These are phyloP conservation scores for Kluyveromyces lactis DNA, from an alignment of 805 yeast species.

Conservation along the genomic window DNA sequence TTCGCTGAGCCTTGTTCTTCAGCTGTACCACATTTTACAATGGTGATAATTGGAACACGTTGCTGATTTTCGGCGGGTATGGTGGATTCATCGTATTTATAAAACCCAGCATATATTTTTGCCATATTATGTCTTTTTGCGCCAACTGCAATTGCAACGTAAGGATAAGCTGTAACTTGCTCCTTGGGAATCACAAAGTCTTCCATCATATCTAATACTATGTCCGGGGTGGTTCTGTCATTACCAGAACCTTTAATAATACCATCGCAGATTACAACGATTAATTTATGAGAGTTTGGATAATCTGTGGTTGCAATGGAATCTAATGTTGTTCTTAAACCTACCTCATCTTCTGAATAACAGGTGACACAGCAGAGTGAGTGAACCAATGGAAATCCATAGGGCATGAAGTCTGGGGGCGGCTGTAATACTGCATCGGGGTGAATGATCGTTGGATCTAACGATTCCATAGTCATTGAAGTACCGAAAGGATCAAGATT, in stretches of 20 bases:
- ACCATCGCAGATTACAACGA: constrained; percentile 88
- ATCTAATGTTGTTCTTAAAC: constrained; percentile 80
- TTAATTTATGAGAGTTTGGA: constrained; percentile 88
- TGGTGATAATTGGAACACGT: constrained; percentile 66
- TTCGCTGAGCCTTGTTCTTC: constrained; percentile 60
- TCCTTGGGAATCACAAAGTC: constrained; percentile 65
- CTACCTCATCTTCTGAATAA: constrained; percentile 86
- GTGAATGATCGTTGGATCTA: constrained; percentile 54
- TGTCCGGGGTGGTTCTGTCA: constrained; percentile 80
- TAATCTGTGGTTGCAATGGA: constrained; percentile 92
- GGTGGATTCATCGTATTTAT: constrained; percentile 70
- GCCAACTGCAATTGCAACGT: constrained; percentile 94
- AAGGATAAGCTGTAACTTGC: constrained; percentile 73
- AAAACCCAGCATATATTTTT: constrained; percentile 89
- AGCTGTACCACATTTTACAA: constrained; percentile 87
- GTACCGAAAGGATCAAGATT: constrained; percentile 4
- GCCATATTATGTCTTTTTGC: constrained; percentile 96
- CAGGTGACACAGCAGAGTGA: constrained; percentile 78
- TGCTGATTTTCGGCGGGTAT: constrained; percentile 78
- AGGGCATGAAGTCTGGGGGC: constrained; percentile 82
- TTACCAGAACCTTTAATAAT: constrained; percentile 91
- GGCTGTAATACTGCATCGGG: constrained; percentile 88
- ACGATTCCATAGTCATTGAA: constrained; percentile 30
- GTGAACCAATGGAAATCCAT: constrained; percentile 69
- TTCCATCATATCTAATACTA: constrained; percentile 79